Evolutionary conservation across 768 basidiomycete genomes (phyloP).

Genomic region (Kondoa subrosea): DNA sequence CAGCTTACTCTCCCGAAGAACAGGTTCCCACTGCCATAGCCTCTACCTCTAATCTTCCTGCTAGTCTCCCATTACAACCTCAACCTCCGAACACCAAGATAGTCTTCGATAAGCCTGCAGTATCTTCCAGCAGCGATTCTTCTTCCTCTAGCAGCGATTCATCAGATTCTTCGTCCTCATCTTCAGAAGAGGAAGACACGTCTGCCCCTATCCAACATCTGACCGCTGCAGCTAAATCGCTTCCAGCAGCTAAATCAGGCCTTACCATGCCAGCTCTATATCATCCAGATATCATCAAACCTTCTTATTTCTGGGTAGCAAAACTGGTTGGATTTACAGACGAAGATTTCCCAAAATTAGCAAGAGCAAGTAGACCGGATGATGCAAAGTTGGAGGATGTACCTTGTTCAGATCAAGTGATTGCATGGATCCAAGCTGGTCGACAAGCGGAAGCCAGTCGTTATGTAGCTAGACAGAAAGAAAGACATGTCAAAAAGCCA

Average conservation of each 20-base stretch:
- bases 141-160: background rate
- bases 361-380: background rate
- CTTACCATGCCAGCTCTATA: slow-evolving; percentile 4
- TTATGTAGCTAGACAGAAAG: background rate
- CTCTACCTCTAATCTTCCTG: background rate
- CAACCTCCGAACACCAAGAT: background rate
- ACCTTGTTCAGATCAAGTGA: background rate
- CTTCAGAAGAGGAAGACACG: background rate
- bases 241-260: background rate
- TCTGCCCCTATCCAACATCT: background rate
- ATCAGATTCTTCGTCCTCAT: background rate
- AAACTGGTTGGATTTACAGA: slow-evolving; percentile 5
- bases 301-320: background rate
- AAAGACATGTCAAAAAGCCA: background rate
- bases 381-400: background rate
- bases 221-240: background rate
- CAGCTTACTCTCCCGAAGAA: background rate
- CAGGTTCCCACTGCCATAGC: background rate
- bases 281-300: slow-evolving; percentile 3
- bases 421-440: background rate
- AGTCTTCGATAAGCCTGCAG: background rate
- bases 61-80: background rate
- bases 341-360: background rate
- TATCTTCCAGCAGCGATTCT: background rate
- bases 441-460: background rate